Percentiles rank a stretch among this genome's conserved stretches.
These are phyloP conservation scores for Calonectria leucothoes DNA, from an alignment of 2,329 filamentous ascomycete genomes.

Conservation along the genomic window DNA sequence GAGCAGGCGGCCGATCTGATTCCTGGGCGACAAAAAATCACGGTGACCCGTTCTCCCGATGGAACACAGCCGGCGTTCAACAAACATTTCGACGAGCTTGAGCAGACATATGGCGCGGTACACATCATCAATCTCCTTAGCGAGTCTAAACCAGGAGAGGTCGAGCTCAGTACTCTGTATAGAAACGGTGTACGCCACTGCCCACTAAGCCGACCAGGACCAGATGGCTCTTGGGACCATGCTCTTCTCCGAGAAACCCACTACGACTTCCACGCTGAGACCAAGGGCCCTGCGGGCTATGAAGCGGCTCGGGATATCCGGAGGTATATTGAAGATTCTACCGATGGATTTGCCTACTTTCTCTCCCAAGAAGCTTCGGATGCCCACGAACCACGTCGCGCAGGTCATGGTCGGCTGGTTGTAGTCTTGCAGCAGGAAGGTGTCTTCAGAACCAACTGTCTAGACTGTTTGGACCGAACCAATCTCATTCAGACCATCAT, in stretches of 20 bases:
- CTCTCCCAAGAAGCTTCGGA: conserved; percentile 80
- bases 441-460: conserved; percentile 94
- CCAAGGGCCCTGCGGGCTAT: conserved; percentile 86
- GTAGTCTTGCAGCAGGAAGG: conserved; percentile 92
- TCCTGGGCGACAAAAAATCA: conserved; percentile 94
- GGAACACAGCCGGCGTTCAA: conserved; percentile 95
- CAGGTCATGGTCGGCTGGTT: conserved; percentile 62
- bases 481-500: conserved; percentile 97
- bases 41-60: conserved; percentile 86
- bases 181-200: conserved; percentile 81
- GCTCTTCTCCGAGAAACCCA: conserved; percentile 84
- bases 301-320: conserved; percentile 90
- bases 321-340: conserved; percentile 80
- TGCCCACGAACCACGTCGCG: conserved; percentile 51
- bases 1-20: conserved; percentile 90
- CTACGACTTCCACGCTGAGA: conserved; percentile 97
- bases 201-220: conserved; percentile 72
- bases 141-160: conserved; percentile 86
- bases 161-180: conserved; percentile 84
- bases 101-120: conserved; percentile 87
- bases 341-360: conserved; percentile 93
- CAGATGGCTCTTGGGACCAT: conserved; percentile 71
- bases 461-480: conserved; percentile 95
- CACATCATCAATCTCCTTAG: conserved; percentile 97
- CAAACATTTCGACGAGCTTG: conserved; percentile 91